Evolutionary conservation across 2,329 filamentous ascomycete species (phyloP), one percentile per base, ranked within the genome.

Genomic region (Xylaria sp.): DNA sequence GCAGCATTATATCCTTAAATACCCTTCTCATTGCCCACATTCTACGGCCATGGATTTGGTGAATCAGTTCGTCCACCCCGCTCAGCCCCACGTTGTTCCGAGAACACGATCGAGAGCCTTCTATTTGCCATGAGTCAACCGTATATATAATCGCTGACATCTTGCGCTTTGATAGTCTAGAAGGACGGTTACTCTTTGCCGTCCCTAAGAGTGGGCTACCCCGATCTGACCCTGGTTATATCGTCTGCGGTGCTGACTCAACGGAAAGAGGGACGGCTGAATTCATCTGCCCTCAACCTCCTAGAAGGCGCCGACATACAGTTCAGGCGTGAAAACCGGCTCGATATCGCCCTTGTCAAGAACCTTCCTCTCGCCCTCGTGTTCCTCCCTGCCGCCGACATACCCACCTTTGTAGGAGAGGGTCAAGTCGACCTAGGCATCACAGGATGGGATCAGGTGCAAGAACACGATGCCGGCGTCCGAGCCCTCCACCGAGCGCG

Each of bases 281-380:
- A 97, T 75, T 85, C 91, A 75, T 86, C 91, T 54, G 86, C 90
- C 50, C 85, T 99, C 46, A 92, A 97, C 72, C 87, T 99, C 47
- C 89, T 99, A 50, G 83, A 92, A 69, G 94, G 94, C 62, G 91
- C 90, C 67, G 94, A 99, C 73, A 93, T 99, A 66, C 92, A 99
- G 74, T 99, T 99, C 79, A 88, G 90, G 72, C 88, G 94, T 69
- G 92, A 97, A 79, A 92, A 89, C 72, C 89, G 94, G 54, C 90
- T 97, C 67, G 94, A 99, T 73, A 97, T 99, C 69, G 94, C 94
- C 16, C 87, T 99, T 21, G 94, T 97, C 70, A 96, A 97, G 80
- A 99, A 99, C 76, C 86, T 94, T 22, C 91, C 90, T 34, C 91
- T 99, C 66, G 94, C 94, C 16, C 89, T 99, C 56, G 87, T 99